Conservation (phyloP, 352 stramenopile genomes). For the Phytopythium aichiense region DNA sequence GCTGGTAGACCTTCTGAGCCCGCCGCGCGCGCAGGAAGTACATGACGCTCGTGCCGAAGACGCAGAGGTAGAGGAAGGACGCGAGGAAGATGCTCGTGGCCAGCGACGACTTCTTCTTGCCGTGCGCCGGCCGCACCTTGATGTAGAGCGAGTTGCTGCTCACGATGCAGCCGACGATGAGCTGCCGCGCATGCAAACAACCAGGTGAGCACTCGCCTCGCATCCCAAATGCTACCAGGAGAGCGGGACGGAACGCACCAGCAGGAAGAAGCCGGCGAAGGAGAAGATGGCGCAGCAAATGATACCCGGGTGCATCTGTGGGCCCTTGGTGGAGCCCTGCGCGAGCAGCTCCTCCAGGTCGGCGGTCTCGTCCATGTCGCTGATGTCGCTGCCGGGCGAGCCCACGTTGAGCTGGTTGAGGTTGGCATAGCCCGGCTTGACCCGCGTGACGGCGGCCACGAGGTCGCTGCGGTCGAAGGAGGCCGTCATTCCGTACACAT, state of each 20-base stretch:
- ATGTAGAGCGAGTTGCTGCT: slow-evolving; percentile 87
- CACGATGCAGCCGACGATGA: slow-evolving; percentile 84
- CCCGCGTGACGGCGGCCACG: slow-evolving; percentile 59
- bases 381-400: slow-evolving; percentile 71
- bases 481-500: slow-evolving; percentile 75
- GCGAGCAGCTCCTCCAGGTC: slow-evolving; percentile 78
- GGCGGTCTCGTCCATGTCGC: slow-evolving; percentile 71
- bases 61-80: slow-evolving; percentile 77
- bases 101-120: slow-evolving; percentile 81
- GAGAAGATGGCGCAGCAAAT: slow-evolving; percentile 78
- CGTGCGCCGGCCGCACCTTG: slow-evolving; percentile 69
- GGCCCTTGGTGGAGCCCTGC: slow-evolving; percentile 63
- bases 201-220: slow-evolving; percentile 4
- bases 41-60: slow-evolving; percentile 85
- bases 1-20: slow-evolving; percentile 85
- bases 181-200: slow-evolving; percentile 17
- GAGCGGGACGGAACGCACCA: slow-evolving; percentile 26
- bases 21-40: slow-evolving; percentile 76
- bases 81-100: slow-evolving; percentile 85
- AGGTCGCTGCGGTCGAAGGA: slow-evolving; percentile 67
- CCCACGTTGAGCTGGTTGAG: slow-evolving; percentile 80
- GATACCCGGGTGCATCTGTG: slow-evolving; percentile 69
- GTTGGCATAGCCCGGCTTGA: slow-evolving; percentile 77
- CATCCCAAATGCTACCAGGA: neutral
- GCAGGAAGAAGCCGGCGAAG: slow-evolving; percentile 64